A percentile compares a stretch with the other conserved stretches of the same genome.
These are phyloP conservation scores for Clausena lansium DNA, from an alignment of 345 rosid species.

Conservation along the genomic window DNA sequence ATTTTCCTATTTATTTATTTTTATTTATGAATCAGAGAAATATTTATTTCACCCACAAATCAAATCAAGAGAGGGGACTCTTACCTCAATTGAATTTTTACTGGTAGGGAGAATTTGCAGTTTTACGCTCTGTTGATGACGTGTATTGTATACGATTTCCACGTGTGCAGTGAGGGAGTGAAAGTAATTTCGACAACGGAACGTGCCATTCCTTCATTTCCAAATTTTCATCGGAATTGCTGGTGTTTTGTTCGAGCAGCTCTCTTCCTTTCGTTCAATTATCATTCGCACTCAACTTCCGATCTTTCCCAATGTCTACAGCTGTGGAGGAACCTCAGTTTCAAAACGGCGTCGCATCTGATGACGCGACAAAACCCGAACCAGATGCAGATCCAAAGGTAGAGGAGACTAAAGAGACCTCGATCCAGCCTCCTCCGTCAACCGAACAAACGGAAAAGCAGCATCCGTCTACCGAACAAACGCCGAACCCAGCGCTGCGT, in stretches of 20 bases:
- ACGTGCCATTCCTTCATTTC: neutral
- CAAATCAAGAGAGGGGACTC: too few relatives aligned
- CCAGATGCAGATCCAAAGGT: conserved; percentile 41
- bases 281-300: neutral
- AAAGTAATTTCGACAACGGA: neutral
- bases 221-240: neutral
- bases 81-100: too few relatives aligned
- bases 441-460: conserved; percentile 19
- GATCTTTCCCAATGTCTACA: conserved; percentile 36
- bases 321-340: conserved; percentile 42
- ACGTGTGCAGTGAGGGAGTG: neutral
- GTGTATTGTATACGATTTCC: neutral
- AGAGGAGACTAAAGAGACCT: conserved; percentile 32
- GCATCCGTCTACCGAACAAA: conserved; percentile 23
- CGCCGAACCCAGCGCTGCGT: conserved; percentile 28
- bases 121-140: neutral
- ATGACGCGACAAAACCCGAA: conserved; percentile 8
- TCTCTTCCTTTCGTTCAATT: neutral
- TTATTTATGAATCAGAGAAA: too few relatives aligned
- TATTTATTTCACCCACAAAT: too few relatives aligned
- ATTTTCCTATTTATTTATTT: too few relatives aligned
- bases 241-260: neutral
- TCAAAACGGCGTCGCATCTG: conserved; percentile 33
- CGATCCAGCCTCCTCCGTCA: conserved; percentile 35
- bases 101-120: neutral